Evolutionary conservation across 1,284 basidiomycete species (phyloP), one percentile per base, ranked within the genome.

Genomic region (Apiotrichum akiyoshidainum): DNA sequence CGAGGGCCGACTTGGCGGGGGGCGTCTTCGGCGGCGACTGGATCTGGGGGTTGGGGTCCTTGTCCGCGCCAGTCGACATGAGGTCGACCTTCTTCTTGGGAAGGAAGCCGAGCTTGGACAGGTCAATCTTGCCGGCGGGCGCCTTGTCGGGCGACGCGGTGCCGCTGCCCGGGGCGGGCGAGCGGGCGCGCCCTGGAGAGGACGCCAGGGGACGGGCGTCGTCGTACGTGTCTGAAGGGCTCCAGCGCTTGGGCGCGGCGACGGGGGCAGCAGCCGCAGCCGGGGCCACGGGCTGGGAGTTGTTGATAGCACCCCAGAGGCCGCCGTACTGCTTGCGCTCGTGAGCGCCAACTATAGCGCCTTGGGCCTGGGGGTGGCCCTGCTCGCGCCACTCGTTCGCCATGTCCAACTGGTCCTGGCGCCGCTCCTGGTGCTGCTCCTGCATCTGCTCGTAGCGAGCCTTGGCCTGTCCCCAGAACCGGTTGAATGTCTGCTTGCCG

Each of bases 81-180:
- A 77, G 70, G 55, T 76, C 74, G 47, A 78, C 77, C 44, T 68
- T 64, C 57, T 75, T 76, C 67, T 78, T 78, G 5, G 77, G 77
- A 8, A 78, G 65, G 58, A 78, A 72, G 21, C 77, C 77, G 39
- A 78, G 70, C 63, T 77, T 78, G 51, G 74, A 73, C 11, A 73
- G 71, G 68, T 78, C 77, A 45, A 78, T 78, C 67, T 76, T 78
- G 41, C 70, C 68, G 1, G 62, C 53, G 16, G 64, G 49, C 4
- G 21, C 26, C 37, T 68, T 67, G 40, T 68, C 66, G 1, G 71
- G 70, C 22, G 51, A 52, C 13, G 52, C 60, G 62, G 6, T 5
- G 51, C 63, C 16, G 34, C 34, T n/a, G 34, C 39, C 45, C 13
- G 39, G 22, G 35, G 41, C 40, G 14, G 57, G 52, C 19, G 55